phyloP scores from a whole-genome alignment of 169 alveolate species.

The Cyclospora cayetanensis region DNA sequence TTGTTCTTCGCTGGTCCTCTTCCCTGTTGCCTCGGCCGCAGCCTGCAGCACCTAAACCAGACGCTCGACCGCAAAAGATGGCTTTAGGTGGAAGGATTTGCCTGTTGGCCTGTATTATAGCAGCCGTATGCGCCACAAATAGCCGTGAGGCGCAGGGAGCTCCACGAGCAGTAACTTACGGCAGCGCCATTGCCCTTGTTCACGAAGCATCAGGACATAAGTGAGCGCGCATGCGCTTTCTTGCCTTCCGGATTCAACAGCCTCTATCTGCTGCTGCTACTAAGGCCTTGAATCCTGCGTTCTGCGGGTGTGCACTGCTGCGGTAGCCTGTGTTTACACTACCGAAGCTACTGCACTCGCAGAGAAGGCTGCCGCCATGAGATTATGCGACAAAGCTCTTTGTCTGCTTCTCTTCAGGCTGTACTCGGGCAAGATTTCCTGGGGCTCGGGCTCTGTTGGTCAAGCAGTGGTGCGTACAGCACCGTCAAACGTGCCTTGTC shows the following conservation, averaged over 20 bases:
- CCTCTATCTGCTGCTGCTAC: slow-evolving; percentile 5
- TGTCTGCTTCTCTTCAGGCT: neutral
- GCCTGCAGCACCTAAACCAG: too few relatives aligned
- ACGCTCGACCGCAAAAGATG: too few relatives aligned
- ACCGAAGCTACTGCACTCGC: too few relatives aligned
- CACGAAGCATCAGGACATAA: slow-evolving; percentile 56
- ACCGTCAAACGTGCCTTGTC: too few relatives aligned
- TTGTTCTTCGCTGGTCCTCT: too few relatives aligned
- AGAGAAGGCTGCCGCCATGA: neutral
- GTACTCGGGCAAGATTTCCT: slow-evolving; percentile 70
- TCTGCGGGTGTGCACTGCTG: neutral
- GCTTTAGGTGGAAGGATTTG: too few relatives aligned
- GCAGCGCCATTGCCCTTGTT: slow-evolving; percentile 56
- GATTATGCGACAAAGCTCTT: neutral
- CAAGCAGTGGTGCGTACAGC: slow-evolving; percentile 71
- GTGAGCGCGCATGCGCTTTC: slow-evolving; percentile 22
- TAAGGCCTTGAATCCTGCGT: too few relatives aligned
- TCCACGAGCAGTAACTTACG: slow-evolving; percentile 58
- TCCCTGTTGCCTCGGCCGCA: too few relatives aligned
- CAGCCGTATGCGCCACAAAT: neutral
- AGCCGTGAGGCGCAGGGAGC: neutral
- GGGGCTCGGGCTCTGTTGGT: slow-evolving; percentile 66
- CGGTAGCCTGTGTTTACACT: neutral
- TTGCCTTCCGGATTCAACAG: neutral
- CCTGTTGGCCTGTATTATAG: too few relatives aligned